phyloP scores from a whole-genome alignment of 1,284 basidiomycete species.

The Inonotus hispidus region DNA sequence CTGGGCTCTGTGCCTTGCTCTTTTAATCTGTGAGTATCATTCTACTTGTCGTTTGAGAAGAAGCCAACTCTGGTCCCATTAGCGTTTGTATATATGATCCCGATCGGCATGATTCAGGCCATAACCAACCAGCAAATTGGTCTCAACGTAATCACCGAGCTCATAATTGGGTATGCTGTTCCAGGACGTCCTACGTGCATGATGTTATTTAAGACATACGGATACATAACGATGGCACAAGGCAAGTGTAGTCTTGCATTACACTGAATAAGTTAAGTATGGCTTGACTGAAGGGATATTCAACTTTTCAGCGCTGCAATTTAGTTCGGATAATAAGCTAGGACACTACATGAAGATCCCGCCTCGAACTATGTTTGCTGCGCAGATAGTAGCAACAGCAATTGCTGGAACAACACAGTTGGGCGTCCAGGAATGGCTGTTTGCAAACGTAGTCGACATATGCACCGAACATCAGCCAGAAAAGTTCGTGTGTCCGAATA shows the following conservation, averaged over 20 bases:
- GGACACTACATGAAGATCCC: constrained; percentile 31
- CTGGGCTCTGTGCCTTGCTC: constrained; percentile 25
- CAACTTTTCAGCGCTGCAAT: constrained; percentile 26
- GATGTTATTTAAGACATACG: constrained; percentile 39
- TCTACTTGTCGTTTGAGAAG: constrained; percentile 29
- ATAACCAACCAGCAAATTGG: constrained; percentile 37
- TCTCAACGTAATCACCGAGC: constrained; percentile 28
- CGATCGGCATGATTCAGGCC: constrained; percentile 37
- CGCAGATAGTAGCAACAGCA: constrained; percentile 35
- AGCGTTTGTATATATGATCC: constrained; percentile 32
- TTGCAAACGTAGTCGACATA: constrained; percentile 28
- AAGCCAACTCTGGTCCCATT: constrained; percentile 34
- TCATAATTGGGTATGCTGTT: constrained; percentile 30
- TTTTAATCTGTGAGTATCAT: constrained; percentile 16
- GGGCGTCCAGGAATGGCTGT: constrained; percentile 33
- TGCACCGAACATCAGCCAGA: constrained; percentile 20
- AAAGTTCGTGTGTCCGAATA: constrained; percentile 40
- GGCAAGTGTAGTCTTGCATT: too few relatives aligned
- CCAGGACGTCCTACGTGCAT: constrained; percentile 38
- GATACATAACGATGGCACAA: constrained; percentile 34
- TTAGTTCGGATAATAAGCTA: constrained; percentile 32
- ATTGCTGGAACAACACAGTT: constrained; percentile 31
- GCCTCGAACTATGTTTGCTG: constrained; percentile 30
- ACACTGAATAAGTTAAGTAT: too few relatives aligned
- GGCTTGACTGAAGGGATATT: too few relatives aligned